A percentile compares a stretch with the other conserved stretches of the same genome.
phyloP scores from a whole-genome alignment of 208 protist genomes.

The Leishmania major region DNA sequence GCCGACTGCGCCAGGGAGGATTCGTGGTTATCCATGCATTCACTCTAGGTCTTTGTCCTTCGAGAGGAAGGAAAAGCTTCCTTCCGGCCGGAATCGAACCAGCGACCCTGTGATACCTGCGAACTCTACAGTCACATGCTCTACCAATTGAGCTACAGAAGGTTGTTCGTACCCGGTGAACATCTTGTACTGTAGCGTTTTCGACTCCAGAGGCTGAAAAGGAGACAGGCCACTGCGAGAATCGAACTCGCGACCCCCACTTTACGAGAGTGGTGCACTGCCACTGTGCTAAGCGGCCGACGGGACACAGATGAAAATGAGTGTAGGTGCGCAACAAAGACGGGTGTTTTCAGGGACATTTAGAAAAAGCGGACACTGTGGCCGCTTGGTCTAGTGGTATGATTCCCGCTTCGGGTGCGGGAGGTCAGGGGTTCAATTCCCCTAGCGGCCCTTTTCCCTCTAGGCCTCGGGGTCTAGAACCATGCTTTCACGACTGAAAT shows the following conservation, averaged over 20 bases:
- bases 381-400: slow-evolving; percentile 85
- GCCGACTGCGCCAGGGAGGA: slow-evolving; percentile 38
- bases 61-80: slow-evolving; percentile 27
- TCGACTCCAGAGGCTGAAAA: too few relatives aligned
- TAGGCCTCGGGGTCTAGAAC: rapidly evolving
- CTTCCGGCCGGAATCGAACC: slow-evolving; percentile 81
- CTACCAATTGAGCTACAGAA: background rate
- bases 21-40: background rate
- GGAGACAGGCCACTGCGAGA: slow-evolving; percentile 83
- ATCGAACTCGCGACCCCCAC: slow-evolving; percentile 95
- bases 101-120: slow-evolving; percentile 53
- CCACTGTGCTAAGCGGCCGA: slow-evolving; percentile 95
- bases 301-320: background rate
- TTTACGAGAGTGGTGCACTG: slow-evolving; percentile 96
- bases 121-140: slow-evolving; percentile 30
- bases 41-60: too few relatives aligned
- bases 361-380: background rate
- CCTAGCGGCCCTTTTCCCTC: background rate
- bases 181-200: rapidly evolving
- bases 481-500: too few relatives aligned
- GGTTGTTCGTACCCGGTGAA: background rate
- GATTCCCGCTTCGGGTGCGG: slow-evolving; percentile 33
- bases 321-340: too few relatives aligned
- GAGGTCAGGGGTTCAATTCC: slow-evolving; percentile 89
- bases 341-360: too few relatives aligned